Evolutionary conservation across 108 stramenopile genomes (phyloP).

Genomic region (Nitzschia palea): DNA sequence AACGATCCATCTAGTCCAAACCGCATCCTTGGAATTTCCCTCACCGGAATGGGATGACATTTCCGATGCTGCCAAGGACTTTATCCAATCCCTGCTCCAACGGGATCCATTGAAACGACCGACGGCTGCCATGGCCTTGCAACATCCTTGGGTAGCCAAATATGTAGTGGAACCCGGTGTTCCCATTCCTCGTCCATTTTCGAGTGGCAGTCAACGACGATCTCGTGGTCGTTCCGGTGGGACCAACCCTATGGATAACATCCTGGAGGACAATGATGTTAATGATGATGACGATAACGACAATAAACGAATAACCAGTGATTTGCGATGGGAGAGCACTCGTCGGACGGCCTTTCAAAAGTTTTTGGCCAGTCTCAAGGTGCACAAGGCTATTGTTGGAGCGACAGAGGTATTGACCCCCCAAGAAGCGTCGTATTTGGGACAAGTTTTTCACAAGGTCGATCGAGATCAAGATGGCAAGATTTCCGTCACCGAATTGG

Average conservation of each 20-base stretch:
- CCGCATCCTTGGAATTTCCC: slow-evolving; percentile 29
- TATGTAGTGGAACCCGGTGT: slow-evolving; percentile 6
- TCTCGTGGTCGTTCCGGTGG: not conserved
- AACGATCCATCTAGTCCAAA: slow-evolving; percentile 7
- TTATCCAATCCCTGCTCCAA: slow-evolving; percentile 38
- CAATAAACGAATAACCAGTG: not conserved
- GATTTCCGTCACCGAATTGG: slow-evolving; percentile 8
- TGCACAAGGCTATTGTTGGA: slow-evolving; percentile 8
- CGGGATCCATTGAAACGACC: slow-evolving; percentile 38
- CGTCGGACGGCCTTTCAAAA: slow-evolving; percentile 19
- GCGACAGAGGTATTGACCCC: not conserved
- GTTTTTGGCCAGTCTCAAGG: slow-evolving; percentile 15
- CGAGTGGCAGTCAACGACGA: not conserved
- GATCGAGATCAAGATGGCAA: slow-evolving; percentile 15
- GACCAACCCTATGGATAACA: no score
- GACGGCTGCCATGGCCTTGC: slow-evolving; percentile 47
- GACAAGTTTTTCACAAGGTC: slow-evolving; percentile 12
- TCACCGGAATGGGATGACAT: slow-evolving; percentile 43
- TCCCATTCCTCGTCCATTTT: not conserved
- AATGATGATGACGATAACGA: not conserved
- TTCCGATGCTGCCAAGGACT: slow-evolving; percentile 46
- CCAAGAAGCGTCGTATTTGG: slow-evolving; percentile 9
- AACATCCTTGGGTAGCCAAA: slow-evolving; percentile 46
- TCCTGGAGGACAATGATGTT: no score
- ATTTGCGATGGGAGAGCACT: slow-evolving; percentile 4